Conservation (phyloP, 1,284 basidiomycete genomes). For the Puccinia horiana region DNA sequence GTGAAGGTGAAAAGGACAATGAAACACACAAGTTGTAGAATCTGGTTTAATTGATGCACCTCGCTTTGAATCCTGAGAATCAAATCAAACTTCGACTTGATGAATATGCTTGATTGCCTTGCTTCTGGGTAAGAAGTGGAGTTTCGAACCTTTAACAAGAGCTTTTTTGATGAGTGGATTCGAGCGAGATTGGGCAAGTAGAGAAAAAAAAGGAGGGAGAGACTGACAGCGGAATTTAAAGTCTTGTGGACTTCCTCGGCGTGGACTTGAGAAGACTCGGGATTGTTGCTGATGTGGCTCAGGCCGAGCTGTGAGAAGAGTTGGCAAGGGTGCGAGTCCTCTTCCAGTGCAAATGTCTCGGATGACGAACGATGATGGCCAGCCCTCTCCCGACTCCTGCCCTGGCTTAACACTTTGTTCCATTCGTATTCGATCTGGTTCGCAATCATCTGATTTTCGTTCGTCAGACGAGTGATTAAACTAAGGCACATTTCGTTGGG, state of each 20-base stretch:
- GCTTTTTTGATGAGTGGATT: neutral
- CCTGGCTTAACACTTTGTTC: neutral
- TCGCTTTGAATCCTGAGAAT: neutral
- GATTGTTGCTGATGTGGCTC: neutral
- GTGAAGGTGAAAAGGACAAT: neutral
- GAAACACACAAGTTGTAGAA: neutral
- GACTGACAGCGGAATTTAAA: neutral
- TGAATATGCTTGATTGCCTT: conserved; percentile 16
- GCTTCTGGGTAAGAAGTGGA: conserved; percentile 13
- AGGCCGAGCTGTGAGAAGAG: neutral
- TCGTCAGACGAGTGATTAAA: neutral
- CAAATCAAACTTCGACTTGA: neutral
- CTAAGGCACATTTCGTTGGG: neutral
- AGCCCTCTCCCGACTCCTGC: neutral
- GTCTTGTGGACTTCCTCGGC: neutral
- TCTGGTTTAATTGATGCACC: neutral
- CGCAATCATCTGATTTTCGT: neutral
- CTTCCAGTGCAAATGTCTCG: neutral
- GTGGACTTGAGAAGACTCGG: neutral
- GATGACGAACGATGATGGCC: no score
- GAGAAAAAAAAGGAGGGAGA: neutral
- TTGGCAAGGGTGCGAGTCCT: neutral
- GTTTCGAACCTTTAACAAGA: neutral
- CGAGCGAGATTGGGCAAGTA: neutral
- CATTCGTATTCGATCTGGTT: conserved; percentile 12